Percentiles rank a stretch among this genome's conserved stretches.
Conservation (phyloP, 495 filamentous ascomycete species). For the Sporormia fimetaria region DNA sequence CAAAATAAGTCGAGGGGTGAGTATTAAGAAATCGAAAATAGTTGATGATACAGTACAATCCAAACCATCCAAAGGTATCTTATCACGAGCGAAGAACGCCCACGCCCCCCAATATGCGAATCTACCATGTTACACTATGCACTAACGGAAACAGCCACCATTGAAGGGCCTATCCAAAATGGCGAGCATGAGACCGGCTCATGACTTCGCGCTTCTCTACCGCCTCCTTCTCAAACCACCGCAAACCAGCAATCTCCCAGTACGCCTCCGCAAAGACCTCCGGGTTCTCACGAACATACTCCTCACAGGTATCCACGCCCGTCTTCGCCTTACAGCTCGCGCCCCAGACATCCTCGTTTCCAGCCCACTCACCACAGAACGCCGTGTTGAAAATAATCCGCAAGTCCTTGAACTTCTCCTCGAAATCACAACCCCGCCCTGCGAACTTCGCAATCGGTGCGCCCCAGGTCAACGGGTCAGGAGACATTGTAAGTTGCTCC, state of each 20-base stretch:
- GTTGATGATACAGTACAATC: too few relatives aligned
- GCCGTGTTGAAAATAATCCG: constrained; percentile 60
- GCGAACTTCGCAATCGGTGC: constrained; percentile 36
- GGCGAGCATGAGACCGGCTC: too few relatives aligned
- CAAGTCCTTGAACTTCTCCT: constrained; percentile 48
- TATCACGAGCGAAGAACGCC: too few relatives aligned
- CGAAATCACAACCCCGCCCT: constrained; percentile 47
- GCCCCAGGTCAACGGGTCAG: constrained; percentile 19
- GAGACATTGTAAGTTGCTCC: background rate
- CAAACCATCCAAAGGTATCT: too few relatives aligned
- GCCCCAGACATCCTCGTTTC: constrained; percentile 10
- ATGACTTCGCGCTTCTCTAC: too few relatives aligned
- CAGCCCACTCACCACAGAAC: constrained; percentile 56
- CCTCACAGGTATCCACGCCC: constrained; percentile 23
- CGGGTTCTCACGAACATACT: constrained; percentile 28
- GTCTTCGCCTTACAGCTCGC: constrained; percentile 15
- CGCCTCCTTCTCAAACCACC: constrained; percentile 15
- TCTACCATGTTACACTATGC: too few relatives aligned
- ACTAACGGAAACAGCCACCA: too few relatives aligned
- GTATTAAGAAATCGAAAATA: too few relatives aligned
- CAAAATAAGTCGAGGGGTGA: too few relatives aligned
- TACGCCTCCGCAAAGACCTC: constrained; percentile 27
- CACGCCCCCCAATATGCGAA: too few relatives aligned
- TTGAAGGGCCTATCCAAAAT: too few relatives aligned
- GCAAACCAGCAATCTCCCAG: constrained; percentile 23